Percentiles rank a stretch among this genome's conserved stretches.
Conservation (phyloP, 352 stramenopile genomes). For the Nothophytophthora sp. region DNA sequence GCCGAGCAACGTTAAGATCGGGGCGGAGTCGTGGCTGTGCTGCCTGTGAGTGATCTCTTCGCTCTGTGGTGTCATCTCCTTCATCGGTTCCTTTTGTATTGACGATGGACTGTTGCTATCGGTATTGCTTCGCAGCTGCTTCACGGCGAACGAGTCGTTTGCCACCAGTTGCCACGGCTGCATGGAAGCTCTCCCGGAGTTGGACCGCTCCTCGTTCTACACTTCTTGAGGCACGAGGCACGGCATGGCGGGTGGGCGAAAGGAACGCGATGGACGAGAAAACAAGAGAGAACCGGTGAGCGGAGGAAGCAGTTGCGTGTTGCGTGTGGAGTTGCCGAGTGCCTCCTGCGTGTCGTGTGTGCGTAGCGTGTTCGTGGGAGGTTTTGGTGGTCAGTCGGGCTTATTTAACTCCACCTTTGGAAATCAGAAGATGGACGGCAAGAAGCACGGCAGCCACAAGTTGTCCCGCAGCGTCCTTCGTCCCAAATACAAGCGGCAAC, state of each 20-base stretch:
- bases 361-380: constrained; percentile 18
- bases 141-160: constrained; percentile 48
- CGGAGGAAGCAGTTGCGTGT: no score
- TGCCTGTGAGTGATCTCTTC: constrained; percentile 43
- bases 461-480: no score
- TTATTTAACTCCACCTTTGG: no score
- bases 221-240: constrained; percentile 10
- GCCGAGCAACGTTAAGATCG: constrained; percentile 47
- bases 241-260: not conserved
- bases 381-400: no score
- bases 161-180: constrained; percentile 42
- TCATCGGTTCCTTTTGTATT: not conserved
- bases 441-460: no score
- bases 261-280: no score
- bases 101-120: constrained; percentile 6
- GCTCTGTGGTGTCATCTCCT: not conserved
- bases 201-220: constrained; percentile 36
- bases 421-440: no score
- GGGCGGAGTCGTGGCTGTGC: constrained; percentile 59
- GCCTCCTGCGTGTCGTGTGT: constrained; percentile 23
- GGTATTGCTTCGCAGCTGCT: constrained; percentile 34
- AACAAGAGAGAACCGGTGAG: no score
- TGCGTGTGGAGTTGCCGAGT: no score
- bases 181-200: constrained; percentile 35
- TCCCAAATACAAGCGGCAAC: no score